Percentiles rank a stretch among this genome's conserved stretches.
These are phyloP conservation scores for Chenopodium album DNA, from an alignment of 148 eudicot species.

Conservation along the genomic window DNA sequence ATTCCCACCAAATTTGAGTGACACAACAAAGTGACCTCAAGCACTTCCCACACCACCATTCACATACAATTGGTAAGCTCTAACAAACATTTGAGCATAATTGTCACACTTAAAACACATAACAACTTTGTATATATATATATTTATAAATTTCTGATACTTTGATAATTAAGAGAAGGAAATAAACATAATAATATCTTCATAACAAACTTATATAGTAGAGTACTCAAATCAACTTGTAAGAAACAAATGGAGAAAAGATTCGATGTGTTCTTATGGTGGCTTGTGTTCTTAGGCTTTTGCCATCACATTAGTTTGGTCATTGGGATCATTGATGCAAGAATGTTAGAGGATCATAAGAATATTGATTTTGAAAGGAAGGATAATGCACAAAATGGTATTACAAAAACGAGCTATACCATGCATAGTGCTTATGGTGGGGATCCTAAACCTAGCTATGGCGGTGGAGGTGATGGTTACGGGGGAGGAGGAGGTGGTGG, in stretches of 20 bases:
- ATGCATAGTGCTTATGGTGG: slow-evolving; percentile 19
- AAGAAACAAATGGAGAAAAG: slow-evolving; percentile 14
- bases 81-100: slow-evolving; percentile 1
- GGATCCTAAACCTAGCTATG: slow-evolving; percentile 16
- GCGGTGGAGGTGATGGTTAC: slow-evolving; percentile 12
- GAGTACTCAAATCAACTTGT: background rate
- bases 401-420: slow-evolving; percentile 2
- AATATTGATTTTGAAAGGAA: background rate
- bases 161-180: background rate
- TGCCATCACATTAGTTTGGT: background rate
- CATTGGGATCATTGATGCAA: background rate
- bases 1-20: slow-evolving; percentile 16
- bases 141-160: background rate
- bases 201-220: background rate
- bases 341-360: slow-evolving; percentile 1
- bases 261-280: slow-evolving; percentile 5
- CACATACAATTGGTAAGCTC: slow-evolving; percentile 12
- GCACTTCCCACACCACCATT: slow-evolving; percentile 10
- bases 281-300: slow-evolving; percentile 19
- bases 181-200: background rate
- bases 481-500: slow-evolving; percentile 19
- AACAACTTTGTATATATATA: slow-evolving; percentile 4
- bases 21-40: slow-evolving; percentile 5
- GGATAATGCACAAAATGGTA: background rate
- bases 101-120: background rate